These are phyloP conservation scores for Tylopilus balloui DNA, from an alignment of 768 basidiomycete genomes.

Conservation along the genomic window DNA sequence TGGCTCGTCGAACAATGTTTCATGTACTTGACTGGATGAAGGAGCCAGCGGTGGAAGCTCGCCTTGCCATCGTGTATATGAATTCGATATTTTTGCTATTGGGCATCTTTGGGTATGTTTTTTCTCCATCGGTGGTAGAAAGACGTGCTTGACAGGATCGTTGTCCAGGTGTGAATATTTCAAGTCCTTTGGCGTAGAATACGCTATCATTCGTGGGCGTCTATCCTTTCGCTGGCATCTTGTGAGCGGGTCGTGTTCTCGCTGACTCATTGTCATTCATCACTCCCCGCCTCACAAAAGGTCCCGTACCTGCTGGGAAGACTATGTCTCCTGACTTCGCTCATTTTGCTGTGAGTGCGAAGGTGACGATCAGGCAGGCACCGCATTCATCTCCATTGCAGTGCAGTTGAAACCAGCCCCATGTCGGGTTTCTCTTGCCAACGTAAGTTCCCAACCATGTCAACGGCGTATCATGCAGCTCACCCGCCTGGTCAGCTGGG, in stretches of 20 bases:
- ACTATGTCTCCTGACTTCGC: slow-evolving; percentile 4
- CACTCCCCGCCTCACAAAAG: slow-evolving; percentile 4
- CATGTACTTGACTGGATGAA: slow-evolving; percentile 18
- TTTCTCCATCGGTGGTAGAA: background rate
- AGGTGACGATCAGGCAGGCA: too few relatives aligned
- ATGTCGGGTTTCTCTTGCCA: slow-evolving; percentile 8
- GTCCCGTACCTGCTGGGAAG: slow-evolving; percentile 27
- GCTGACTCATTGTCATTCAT: background rate
- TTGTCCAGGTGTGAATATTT: slow-evolving; percentile 25
- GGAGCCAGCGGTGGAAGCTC: slow-evolving; percentile 8
- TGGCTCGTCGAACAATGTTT: slow-evolving; percentile 9
- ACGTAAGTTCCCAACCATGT: slow-evolving; percentile 14
- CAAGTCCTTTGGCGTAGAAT: slow-evolving; percentile 17
- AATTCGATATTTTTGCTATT: slow-evolving; percentile 11
- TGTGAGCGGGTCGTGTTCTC: slow-evolving; percentile 9
- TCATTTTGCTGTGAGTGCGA: slow-evolving; percentile 16
- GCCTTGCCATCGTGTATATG: background rate
- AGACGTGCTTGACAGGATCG: background rate
- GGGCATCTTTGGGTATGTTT: slow-evolving; percentile 18
- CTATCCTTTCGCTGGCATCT: slow-evolving; percentile 25
- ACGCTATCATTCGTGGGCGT: slow-evolving; percentile 15
- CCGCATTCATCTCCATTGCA: background rate
- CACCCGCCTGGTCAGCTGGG: slow-evolving; percentile 1
- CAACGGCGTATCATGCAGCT: background rate
- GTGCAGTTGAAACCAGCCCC: background rate